phyloP scores from a whole-genome alignment of 2,329 filamentous ascomycete genomes.

The Trichoderma sp. region DNA sequence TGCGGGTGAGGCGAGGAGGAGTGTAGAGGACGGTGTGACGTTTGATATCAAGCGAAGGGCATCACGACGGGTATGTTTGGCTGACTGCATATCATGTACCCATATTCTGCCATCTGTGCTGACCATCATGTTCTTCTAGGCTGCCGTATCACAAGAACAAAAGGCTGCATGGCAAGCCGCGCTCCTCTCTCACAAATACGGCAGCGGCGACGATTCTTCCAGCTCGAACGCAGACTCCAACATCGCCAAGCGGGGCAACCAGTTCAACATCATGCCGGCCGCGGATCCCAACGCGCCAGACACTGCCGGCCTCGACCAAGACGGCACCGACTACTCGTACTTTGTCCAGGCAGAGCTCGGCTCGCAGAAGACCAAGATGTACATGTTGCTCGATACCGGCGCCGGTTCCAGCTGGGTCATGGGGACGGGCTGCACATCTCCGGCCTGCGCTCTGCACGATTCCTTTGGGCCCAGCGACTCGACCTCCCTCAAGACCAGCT shows the following conservation, averaged over 20 bases:
- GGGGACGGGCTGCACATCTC: constrained; percentile 65
- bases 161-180: constrained; percentile 39
- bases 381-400: constrained; percentile 67
- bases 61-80: constrained; percentile 24
- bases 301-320: constrained; percentile 60
- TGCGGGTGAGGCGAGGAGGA: constrained; percentile 32
- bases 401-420: constrained; percentile 83
- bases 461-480: constrained; percentile 69
- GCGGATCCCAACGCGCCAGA: constrained; percentile 47
- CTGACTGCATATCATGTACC: not conserved
- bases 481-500: constrained; percentile 57
- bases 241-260: constrained; percentile 46
- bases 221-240: constrained; percentile 6
- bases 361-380: constrained; percentile 54
- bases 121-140: constrained; percentile 32
- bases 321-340: constrained; percentile 67
- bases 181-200: constrained; percentile 27
- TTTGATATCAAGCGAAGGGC: constrained; percentile 46
- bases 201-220: not conserved
- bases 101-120: not conserved
- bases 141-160: constrained; percentile 37
- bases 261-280: constrained; percentile 52
- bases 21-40: constrained; percentile 35
- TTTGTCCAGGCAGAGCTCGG: constrained; percentile 61
- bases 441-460: constrained; percentile 69